Percentiles rank a stretch among this genome's conserved stretches.
Evolutionary conservation across 768 basidiomycete genomes (phyloP).

Genomic region (Daedaleopsis sinensis): DNA sequence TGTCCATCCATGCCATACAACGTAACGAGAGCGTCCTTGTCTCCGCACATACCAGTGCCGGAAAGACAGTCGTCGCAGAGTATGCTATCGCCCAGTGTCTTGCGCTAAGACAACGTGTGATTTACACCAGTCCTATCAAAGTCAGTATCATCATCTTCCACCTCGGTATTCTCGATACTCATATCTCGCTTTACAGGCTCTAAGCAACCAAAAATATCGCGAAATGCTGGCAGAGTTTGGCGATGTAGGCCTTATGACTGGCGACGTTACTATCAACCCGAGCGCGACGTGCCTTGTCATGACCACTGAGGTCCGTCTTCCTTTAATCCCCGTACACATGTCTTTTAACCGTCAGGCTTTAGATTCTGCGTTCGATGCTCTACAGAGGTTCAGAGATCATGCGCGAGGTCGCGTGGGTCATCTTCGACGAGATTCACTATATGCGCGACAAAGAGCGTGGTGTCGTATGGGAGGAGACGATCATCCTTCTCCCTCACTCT

Average conservation of each 20-base stretch:
- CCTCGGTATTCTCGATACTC: constrained; percentile 6
- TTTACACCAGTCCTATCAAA: constrained; percentile 99
- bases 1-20: constrained; percentile 94
- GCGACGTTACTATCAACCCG: constrained; percentile 98
- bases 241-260: constrained; percentile 98
- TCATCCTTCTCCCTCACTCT: constrained; percentile 93
- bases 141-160: constrained; percentile 49
- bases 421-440: constrained; percentile 99
- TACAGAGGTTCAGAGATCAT: constrained; percentile 99
- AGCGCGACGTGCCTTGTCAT: constrained; percentile 96
- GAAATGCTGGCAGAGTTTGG: constrained; percentile 97
- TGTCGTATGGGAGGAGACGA: constrained; percentile 99
- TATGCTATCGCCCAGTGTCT: constrained; percentile 98
- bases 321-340: background rate
- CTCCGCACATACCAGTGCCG: constrained; percentile 97
- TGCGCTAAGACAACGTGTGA: constrained; percentile 91
- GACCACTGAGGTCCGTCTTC: constrained; percentile 86
- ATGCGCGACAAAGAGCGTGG: constrained; percentile 99
- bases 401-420: constrained; percentile 99
- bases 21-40: constrained; percentile 97
- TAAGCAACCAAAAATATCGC: constrained; percentile 98
- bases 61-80: constrained; percentile 99
- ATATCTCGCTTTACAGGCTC: constrained; percentile 57
- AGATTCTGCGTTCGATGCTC: constrained; percentile 99
- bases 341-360: background rate